Evolutionary conservation across 352 stramenopile species (phyloP), one percentile per base, ranked within the genome.

Genomic region (Hyaloperonospora arabidopsidis): DNA sequence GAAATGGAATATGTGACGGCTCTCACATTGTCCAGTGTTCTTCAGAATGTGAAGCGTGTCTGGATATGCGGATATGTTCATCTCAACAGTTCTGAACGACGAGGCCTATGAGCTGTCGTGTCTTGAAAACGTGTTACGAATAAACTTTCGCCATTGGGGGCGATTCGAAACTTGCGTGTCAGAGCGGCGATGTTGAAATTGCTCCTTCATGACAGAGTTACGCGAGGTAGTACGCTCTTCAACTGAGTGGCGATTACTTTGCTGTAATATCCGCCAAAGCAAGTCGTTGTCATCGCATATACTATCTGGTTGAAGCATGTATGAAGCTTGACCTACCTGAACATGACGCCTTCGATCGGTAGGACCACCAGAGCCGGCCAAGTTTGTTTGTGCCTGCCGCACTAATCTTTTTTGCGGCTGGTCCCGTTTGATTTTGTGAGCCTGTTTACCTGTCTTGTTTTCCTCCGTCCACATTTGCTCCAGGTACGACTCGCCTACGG

Each of bases 401-500:
- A 4, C 39, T 15, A 7, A 23, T 12, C 22, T 12, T 46, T 39
- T n/a, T 48, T 36, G 39, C 7, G 11, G 51, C n/a, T 56, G n/a
- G 13, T 10, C n/a, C n/a, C 57, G 25, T 5, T 47, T 32, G 23
- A 5, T 36, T n/a, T 59, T 47, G 4, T 23, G 50, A 13, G 15
- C 47, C 32, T 62, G 15, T 15, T 58, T 52, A 29, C 65, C 67
- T 36, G 63, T 38, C 23, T 59, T 61, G 36, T 40, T 34, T 45
- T 75, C 61, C 8, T 50, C 48, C 0, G 19, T 29, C 1, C 41
- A 52, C 65, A 79, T 75, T 11, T 54, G 49, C 21, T 64, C 62
- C 45, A 79, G 57, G 32, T 79, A 79, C 23, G 58, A 51, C 5
- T 63, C 25, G 2, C 65, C 70, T 79, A 29, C 11, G 52, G 18